Evolutionary conservation across 2,329 filamentous ascomycete species (phyloP).

Genomic region (Dactylellina leptospora): DNA sequence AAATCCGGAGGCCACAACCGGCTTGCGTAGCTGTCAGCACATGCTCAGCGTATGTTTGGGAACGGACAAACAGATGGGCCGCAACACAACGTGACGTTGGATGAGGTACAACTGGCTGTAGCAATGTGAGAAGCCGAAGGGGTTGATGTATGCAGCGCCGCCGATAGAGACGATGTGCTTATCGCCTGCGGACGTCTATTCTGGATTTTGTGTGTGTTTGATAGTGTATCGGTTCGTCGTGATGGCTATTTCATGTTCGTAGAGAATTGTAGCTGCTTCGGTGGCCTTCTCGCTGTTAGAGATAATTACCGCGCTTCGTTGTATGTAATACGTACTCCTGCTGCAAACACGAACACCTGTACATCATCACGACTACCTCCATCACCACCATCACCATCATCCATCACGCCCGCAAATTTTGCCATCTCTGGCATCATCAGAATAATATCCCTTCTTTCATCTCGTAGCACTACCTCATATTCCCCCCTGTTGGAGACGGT

Average conservation of each 20-base stretch:
- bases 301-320: conserved; percentile 41
- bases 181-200: too few species aligned
- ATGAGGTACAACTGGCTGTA: conserved; percentile 41
- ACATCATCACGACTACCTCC: conserved; percentile 13
- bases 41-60: neutral
- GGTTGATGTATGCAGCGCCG: too few species aligned
- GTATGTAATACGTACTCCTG: conserved; percentile 38
- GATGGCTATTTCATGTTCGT: neutral
- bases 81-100: conserved; percentile 44
- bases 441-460: conserved; percentile 2
- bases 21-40: conserved; percentile 9
- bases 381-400: conserved; percentile 14
- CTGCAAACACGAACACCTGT: conserved; percentile 46
- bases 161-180: too few species aligned
- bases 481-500: neutral
- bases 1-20: neutral
- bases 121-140: too few species aligned
- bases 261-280: neutral
- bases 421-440: conserved; percentile 24
- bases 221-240: too few species aligned
- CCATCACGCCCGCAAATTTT: conserved; percentile 30
- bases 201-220: too few species aligned
- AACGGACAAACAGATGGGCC: conserved; percentile 1
- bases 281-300: neutral
- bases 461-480: neutral